Evolutionary conservation across 129 eudicot genomes (phyloP).

Genomic region (Erigeron canadensis): DNA sequence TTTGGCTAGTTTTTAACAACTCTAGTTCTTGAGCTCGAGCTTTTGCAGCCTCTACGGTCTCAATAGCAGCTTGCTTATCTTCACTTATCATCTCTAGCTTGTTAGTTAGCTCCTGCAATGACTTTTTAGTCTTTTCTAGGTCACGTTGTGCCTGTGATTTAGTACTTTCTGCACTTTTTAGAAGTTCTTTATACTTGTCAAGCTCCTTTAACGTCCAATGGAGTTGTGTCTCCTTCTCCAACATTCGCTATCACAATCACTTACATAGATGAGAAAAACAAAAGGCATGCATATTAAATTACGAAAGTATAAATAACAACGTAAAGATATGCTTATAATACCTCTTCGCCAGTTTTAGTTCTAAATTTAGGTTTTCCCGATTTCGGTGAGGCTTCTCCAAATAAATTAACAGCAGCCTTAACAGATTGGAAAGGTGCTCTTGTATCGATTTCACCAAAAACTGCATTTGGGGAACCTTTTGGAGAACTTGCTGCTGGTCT

Average conservation of each 20-base stretch:
- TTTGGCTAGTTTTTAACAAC: slow-evolving; percentile 38
- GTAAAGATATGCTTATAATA: slow-evolving; percentile 13
- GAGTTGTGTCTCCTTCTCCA: slow-evolving; percentile 75
- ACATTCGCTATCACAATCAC: slow-evolving; percentile 43
- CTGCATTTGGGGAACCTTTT: slow-evolving; percentile 43
- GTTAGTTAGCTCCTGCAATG: slow-evolving; percentile 54
- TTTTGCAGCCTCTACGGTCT: slow-evolving; percentile 65
- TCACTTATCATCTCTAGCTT: slow-evolving; percentile 67
- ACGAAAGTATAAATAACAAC: background rate
- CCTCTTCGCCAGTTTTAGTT: slow-evolving; percentile 55
- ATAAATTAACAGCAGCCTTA: slow-evolving; percentile 77
- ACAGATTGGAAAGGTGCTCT: slow-evolving; percentile 85
- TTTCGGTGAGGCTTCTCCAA: slow-evolving; percentile 67
- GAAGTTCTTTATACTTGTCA: slow-evolving; percentile 56
- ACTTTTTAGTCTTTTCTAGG: slow-evolving; percentile 60
- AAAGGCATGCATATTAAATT: background rate
- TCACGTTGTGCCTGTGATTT: slow-evolving; percentile 63
- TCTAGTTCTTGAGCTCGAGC: slow-evolving; percentile 52
- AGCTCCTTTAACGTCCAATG: slow-evolving; percentile 71
- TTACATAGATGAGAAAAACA: slow-evolving; percentile 2
- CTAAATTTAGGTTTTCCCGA: slow-evolving; percentile 42
- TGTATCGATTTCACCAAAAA: slow-evolving; percentile 77
- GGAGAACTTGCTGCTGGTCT: slow-evolving; percentile 28
- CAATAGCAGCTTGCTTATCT: slow-evolving; percentile 63
- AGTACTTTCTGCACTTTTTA: slow-evolving; percentile 53